A percentile compares a stretch with the other conserved stretches of the same genome.
These are phyloP conservation scores for Pisolithus sp. DNA, from an alignment of 768 basidiomycete genomes.

Conservation along the genomic window DNA sequence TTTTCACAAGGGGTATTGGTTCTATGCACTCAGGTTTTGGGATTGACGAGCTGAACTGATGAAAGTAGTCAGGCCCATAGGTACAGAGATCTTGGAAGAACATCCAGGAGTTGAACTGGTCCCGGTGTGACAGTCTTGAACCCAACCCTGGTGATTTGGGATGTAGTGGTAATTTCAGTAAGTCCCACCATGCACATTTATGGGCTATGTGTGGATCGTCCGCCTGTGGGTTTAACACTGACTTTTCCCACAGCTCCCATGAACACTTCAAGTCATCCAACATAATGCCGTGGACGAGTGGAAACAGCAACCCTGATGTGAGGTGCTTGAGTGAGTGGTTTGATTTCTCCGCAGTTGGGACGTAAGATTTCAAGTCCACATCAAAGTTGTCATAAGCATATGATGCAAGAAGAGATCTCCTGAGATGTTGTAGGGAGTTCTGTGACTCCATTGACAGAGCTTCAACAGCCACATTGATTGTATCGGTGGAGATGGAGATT, in stretches of 20 bases:
- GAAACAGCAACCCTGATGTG: background rate
- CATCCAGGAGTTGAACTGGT: too few relatives aligned
- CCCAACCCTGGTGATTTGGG: background rate
- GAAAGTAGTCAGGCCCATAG: too few relatives aligned
- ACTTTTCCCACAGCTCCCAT: constrained; percentile 28
- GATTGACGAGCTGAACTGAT: too few relatives aligned
- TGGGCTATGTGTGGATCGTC: background rate
- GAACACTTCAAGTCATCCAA: constrained; percentile 27
- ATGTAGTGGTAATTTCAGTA: background rate
- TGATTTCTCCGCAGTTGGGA: constrained; percentile 26
- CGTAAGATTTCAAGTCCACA: constrained; percentile 26
- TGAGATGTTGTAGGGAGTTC: constrained; percentile 12
- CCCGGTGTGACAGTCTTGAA: too few relatives aligned
- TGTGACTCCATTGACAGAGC: constrained; percentile 15
- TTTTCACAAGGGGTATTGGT: too few relatives aligned
- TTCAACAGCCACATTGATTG: constrained; percentile 11
- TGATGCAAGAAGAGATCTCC: constrained; percentile 14
- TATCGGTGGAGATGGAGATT: constrained; percentile 13
- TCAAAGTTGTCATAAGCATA: constrained; percentile 43
- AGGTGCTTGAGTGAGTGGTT: constrained; percentile 2
- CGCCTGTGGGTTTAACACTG: constrained; percentile 14
- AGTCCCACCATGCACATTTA: background rate
- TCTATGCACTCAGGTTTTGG: too few relatives aligned
- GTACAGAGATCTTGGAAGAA: too few relatives aligned
- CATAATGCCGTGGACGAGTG: background rate